Evolutionary conservation across 495 filamentous ascomycete species (phyloP), one percentile per base, ranked within the genome.

Genomic region (Penicillium canariense): DNA sequence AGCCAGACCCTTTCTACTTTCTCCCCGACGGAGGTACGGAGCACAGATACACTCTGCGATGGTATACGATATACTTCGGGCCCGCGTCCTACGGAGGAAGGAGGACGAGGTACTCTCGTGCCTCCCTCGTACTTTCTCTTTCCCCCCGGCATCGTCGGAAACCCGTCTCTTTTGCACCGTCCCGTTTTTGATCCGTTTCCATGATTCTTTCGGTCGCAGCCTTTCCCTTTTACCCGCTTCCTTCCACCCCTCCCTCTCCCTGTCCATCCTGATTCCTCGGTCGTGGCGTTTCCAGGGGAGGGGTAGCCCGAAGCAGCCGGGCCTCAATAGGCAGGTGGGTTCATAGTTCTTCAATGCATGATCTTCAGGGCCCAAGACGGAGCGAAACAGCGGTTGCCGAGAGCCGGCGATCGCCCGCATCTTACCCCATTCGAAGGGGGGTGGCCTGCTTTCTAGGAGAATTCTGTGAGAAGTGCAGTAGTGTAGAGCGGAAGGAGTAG

Each of bases 311-410:
- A 52, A 40, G 20, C 48, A 56, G 58, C 22, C 20, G 47, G 51
- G 43, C 63, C 61, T 44, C 25, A 65, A 61, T 47, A 63, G 67
- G 67, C 60, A 69, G 65, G 66, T 67, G 60, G 55, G 50, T 60
- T 42, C 38, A 39, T 39, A 22, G 44, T 48, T 47, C 31, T 34
- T 50, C 40, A 54, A 15, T 50, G 30, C 31, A 58, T 49, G 63
- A 66, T 66, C 63, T 66, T 66, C 63, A 66, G 63, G 63, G 63
- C 54, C 62, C 42, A 42, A 38, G 7, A 45, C 34, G 12, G 28
- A 36, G 26, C 12, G n/a, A 39, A 51, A 44, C 36, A 5, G 27
- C 35, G 26, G 17, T 28, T 58, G 59, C 59, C 59, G 59, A 62
- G 55, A 62, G 55, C 59, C 59, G 57, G 52, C 56, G 54, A 42